A percentile compares a stretch with the other conserved stretches of the same genome.
Conservation (phyloP, 805 yeast genomes). For the Grigorovia yakushimaensis region DNA sequence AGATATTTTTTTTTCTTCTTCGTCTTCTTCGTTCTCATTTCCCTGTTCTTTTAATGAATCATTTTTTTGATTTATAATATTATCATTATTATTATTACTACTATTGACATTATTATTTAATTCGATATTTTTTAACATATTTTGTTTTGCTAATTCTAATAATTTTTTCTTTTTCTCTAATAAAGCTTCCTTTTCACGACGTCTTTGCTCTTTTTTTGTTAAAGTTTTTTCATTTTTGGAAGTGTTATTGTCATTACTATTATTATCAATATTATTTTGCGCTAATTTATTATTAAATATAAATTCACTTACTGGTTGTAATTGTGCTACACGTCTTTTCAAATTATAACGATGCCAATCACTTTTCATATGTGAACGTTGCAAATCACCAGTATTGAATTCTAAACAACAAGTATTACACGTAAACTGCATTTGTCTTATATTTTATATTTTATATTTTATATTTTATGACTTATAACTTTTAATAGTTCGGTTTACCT, state of each 20-base stretch:
- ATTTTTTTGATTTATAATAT: background rate
- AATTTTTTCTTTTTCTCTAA: constrained; percentile 34
- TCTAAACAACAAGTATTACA: constrained; percentile 84
- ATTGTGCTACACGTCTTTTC: constrained; percentile 82
- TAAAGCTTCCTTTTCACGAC: constrained; percentile 34
- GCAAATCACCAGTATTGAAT: constrained; percentile 66
- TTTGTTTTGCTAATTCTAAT: constrained; percentile 33
- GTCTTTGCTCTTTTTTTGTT: constrained; percentile 35
- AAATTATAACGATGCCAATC: constrained; percentile 98
- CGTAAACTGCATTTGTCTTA: constrained; percentile 33
- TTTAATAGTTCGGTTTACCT: too few species aligned
- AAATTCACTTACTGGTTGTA: constrained; percentile 64
- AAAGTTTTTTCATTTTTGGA: constrained; percentile 27
- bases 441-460: too few species aligned
- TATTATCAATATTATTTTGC: constrained; percentile 5
- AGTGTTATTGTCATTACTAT: too few species aligned
- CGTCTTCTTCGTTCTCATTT: constrained; percentile 4
- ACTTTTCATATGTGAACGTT: constrained; percentile 87
- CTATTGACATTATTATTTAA: too few species aligned
- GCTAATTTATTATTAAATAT: constrained; percentile 57
- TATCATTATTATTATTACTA: constrained; percentile 3
- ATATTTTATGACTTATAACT: too few species aligned
- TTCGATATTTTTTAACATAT: constrained; percentile 26
- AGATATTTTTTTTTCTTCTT: constrained; percentile 4
- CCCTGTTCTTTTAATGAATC: constrained; percentile 1